Percentiles rank a stretch among this genome's conserved stretches.
phyloP scores from a whole-genome alignment of 345 rosid species.

The Litchi chinensis region DNA sequence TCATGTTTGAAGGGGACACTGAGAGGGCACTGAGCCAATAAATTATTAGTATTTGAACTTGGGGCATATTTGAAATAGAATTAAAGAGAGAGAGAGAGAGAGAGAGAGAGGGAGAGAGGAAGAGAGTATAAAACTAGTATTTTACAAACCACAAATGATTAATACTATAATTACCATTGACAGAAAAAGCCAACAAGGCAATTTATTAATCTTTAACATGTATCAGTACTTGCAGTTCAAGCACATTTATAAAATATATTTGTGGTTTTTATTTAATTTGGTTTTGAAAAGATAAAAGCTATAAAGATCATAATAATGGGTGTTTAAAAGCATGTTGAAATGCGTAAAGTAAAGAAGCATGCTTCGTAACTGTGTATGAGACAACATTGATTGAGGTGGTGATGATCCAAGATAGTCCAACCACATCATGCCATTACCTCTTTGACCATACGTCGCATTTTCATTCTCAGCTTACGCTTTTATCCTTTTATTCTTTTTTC shows the following conservation, averaged over 20 bases:
- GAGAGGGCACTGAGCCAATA: no score
- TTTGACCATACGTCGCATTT: neutral
- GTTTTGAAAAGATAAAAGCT: neutral
- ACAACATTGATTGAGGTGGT: neutral
- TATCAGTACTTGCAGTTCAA: no score
- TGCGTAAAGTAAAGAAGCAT: neutral
- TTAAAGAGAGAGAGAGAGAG: no score
- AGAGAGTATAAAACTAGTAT: no score
- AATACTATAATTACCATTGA: neutral
- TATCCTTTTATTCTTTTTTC: no score
- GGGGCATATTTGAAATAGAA: neutral
- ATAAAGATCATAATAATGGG: neutral
- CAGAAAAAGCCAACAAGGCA: neutral
- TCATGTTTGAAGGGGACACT: neutral
- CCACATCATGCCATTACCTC: no score
- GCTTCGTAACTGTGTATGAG: neutral
- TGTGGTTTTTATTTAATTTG: no score
- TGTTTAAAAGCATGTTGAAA: constrained; percentile 19
- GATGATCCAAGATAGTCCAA: neutral
- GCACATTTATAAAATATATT: no score
- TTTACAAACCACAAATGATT: neutral
- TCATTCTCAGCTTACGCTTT: no score
- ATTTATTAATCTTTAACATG: no score
- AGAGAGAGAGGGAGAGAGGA: no score
- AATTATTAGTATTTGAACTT: neutral